Base-by-base conservation (phyloP, 352 stramenopile genomes). In the Blastocystis sp. region DNA sequence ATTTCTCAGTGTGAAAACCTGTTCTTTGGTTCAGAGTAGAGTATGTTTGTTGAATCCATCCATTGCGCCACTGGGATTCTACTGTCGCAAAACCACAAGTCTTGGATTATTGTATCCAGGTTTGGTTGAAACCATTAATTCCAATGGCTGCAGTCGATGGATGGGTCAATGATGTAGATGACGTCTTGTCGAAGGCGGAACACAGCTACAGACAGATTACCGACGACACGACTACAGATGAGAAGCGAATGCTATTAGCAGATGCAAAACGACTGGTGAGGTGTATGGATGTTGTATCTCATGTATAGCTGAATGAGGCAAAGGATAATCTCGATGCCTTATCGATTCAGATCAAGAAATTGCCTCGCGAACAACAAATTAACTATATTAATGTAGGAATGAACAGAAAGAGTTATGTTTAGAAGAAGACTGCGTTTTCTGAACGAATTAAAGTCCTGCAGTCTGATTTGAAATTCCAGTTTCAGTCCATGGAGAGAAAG, bases 391-490 rank as follows among this genome's bases (percentile, higher is more conserved):
- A 75, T 51, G 65, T 75, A n/a, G 9, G 6, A n/a, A 54, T 75
- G 19, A 6, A 27, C 3, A 4, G 27, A 6, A n/a, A 21, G 65
- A 12, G 27, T 75, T 5, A 54, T 54, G 12, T 19, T 43, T 51
- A 75, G 65, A 75, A 75, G n/a, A 75, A 75, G 37, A 46, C 65
- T 5, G 65, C 65, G 2, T 75, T 75, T 54, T 42, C 65, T 11
- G 65, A 75, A 11, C 65, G 65, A n/a, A 75, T 75, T 43, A 75
- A 75, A 54, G 65, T 75, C 12, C 32, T 75, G 27, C 65, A 75
- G 65, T 75, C 65, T 37, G 65, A 75, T 29, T 27, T 75, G 65
- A 75, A 75, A 27, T 75, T 75, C 32, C 65, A 75, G 39, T 75
- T 75, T 43, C 65, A 75, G 39, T 75, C 65, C 12, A 75, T 75